Percentiles rank a stretch among this genome's conserved stretches.
phyloP scores from a whole-genome alignment of 345 rosid genomes.

The Syzygium oleosum region DNA sequence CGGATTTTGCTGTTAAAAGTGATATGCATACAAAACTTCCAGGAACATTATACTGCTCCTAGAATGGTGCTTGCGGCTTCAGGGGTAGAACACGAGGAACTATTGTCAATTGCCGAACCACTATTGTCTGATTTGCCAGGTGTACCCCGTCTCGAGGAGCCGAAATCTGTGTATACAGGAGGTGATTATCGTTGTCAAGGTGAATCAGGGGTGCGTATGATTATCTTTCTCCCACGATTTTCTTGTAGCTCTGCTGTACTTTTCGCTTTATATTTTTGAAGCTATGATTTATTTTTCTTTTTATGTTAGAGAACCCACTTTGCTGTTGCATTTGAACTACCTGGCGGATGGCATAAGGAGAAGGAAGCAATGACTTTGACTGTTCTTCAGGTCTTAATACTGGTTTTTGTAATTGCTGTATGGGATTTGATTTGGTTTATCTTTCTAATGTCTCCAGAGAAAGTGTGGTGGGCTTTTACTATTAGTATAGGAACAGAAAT shows the following conservation, averaged over 20 bases:
- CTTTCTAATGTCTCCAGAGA: neutral
- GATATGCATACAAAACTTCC: conserved; percentile 9
- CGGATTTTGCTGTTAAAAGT: neutral
- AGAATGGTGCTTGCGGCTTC: conserved; percentile 81
- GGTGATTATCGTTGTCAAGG: conserved; percentile 85
- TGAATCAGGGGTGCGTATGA: conserved; percentile 61
- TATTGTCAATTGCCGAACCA: conserved; percentile 72
- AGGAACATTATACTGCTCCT: conserved; percentile 82
- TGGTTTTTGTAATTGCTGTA: neutral
- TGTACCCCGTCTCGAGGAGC: conserved; percentile 35
- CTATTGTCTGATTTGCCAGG: conserved; percentile 73
- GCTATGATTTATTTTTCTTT: conserved; percentile 3
- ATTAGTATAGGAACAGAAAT: neutral
- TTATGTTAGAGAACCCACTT: conserved; percentile 54
- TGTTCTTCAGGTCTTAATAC: conserved; percentile 72
- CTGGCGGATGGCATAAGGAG: conserved; percentile 76
- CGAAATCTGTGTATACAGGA: conserved; percentile 73
- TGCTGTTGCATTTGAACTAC: conserved; percentile 87
- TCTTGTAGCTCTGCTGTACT: neutral
- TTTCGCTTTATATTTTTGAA: neutral
- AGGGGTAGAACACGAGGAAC: conserved; percentile 77
- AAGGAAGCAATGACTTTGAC: conserved; percentile 72
- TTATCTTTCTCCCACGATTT: neutral
- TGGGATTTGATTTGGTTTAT: neutral
- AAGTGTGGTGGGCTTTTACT: neutral